Evolutionary conservation across 108 stramenopile species (phyloP), one percentile per base, ranked within the genome.

Genomic region (Pseudonitzschia pungens): DNA sequence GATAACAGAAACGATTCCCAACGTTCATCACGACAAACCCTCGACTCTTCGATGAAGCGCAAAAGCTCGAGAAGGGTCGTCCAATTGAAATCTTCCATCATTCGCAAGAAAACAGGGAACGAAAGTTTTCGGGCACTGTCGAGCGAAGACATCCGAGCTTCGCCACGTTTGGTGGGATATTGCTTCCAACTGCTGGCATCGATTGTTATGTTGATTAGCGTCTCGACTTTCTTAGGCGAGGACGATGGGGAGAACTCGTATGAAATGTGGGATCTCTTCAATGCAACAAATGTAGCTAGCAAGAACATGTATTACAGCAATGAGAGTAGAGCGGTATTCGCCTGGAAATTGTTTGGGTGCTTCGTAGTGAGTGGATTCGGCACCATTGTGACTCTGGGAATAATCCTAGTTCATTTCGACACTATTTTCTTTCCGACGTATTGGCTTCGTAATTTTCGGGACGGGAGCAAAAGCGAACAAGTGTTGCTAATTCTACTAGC

Each of bases 131-230:
- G 52, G 57, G 69, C 69, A 14, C 57, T 84, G 0, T 84, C 83
- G 15, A 54, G 53, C 41, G 51, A 77, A 32, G 86, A 87, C 57
- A 84, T 87, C 68, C 83, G 81, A 31, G 81, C 81, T 21, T 82
- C 81, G 10, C 73, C 86, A 22, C 77, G 83, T 31, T 65, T 87
- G 26, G 14, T 77, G 73, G 86, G 86, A 20, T 87, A 87, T 74
- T 48, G 81, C 3, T 84, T 78, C 72, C 75, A 71, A 27, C 65
- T 80, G 12, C 71, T 79, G 32, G 75, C 86, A 20, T 78, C 65
- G 15, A 69, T 75, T 7, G 81, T 87, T 31, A 62, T 87, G 73
- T 60, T 84, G 4, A 78, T 81, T 29, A 75, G 77, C 12, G 67
- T 79, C 11, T 45, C 81, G 12, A 78, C 79, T 51, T 83, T 79